Evolutionary conservation across 129 eudicot genomes (phyloP), one percentile per base, ranked within the genome.

Genomic region (Kitagawia praeruptora): DNA sequence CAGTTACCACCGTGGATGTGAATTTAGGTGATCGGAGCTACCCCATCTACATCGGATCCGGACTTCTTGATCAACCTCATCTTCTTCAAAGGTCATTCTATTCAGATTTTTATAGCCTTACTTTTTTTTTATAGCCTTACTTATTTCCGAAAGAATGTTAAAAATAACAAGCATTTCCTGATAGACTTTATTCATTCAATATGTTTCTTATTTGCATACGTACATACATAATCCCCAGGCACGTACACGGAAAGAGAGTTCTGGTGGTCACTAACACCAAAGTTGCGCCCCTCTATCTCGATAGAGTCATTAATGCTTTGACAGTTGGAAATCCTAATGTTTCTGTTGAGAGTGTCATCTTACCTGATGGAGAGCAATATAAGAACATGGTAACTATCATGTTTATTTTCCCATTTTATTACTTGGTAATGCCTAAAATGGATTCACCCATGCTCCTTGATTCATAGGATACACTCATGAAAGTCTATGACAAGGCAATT

Each of bases 21-120:
- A 86, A 92, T 85, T 84, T 95, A 87, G 97, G 99, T n/a, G 81
- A 90, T 80, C 96, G 99, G 85, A 95, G 97, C 84, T 95, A 95
- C 85, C 99, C 99, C n/a, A 95, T 95, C 73, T 95, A 92, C 51
- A 95, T 95, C 16, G 99, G 99, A 58, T 81, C 99, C 27, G 95
- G 96, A 0, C 90, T 95, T 5, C 97, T 95, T 53, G 82, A 92
- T 82, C 89, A 92, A 69, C 97, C 97, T 11, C 86, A 92, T 61
- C 95, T 95, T 45, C 91, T 95, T 3, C 99, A 90, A 58, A 86
- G 96, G 99, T 34, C 37, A 31, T 31, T 31, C 34, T 31, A 31
- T 31, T 31, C 34, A 31, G 34, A 31, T 31, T 31, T 31, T 31
- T 31, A 31, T 31, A 31, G 34, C 34, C 34, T 31, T 31, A 31